phyloP scores from a whole-genome alignment of 345 rosid species.

The Rhodamnia rubescens region DNA sequence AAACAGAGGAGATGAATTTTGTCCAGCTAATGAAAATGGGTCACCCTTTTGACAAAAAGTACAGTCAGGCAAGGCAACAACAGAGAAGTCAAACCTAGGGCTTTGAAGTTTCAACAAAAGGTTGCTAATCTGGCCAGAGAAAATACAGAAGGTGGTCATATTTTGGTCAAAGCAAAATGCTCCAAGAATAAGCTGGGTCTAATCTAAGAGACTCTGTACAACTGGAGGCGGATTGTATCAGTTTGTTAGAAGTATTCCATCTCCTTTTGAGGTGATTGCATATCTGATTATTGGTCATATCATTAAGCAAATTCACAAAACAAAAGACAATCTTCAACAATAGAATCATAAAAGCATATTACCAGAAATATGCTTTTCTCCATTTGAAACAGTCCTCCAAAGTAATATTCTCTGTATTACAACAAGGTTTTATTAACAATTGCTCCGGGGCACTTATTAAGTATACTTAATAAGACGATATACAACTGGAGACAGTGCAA shows the following conservation, averaged over 20 bases:
- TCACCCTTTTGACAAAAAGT: background rate
- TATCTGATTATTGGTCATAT: background rate
- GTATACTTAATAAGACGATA: background rate
- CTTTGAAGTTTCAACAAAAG: background rate
- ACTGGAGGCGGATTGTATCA: background rate
- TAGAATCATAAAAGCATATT: background rate
- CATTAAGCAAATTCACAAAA: background rate
- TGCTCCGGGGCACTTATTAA: background rate
- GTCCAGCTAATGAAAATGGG: background rate
- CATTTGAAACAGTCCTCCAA: background rate
- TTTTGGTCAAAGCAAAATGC: background rate
- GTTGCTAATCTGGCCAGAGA: background rate
- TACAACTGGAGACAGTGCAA: background rate
- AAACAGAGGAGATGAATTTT: background rate
- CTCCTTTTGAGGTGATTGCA: background rate
- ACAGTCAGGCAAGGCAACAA: background rate
- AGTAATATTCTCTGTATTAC: background rate
- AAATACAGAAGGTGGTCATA: background rate
- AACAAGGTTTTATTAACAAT: background rate
- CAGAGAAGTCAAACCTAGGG: background rate
- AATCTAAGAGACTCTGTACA: background rate
- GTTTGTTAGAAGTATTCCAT: background rate
- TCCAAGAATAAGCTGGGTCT: background rate
- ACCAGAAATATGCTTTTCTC: background rate
- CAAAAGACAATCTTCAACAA: background rate